Evolutionary conservation across 331 rosid species (phyloP), one percentile per base, ranked within the genome.

Genomic region (Ulmus americana): DNA sequence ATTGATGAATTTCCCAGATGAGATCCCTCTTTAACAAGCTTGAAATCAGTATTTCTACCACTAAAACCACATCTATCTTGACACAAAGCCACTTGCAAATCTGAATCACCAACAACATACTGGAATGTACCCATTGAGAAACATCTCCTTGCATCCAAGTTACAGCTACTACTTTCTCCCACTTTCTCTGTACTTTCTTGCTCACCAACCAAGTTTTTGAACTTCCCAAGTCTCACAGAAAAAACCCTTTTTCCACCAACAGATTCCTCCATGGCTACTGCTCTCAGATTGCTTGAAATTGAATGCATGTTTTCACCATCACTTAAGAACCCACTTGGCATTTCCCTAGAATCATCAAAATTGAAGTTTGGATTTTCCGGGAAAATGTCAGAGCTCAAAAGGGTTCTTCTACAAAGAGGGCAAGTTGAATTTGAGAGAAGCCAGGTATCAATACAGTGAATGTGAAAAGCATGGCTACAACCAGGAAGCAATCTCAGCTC

Each of bases 381-480:
- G 3, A 65, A 43, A 54, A 63, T 45, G 14, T 43, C 61, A 35
- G 80, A 55, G 39, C 55, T 59, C 15, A 76, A 66, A 56, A 85
- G 78, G 68, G 83, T 69, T 1, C 83, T 76, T 76, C 95, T 80
- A 61, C 97, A 92, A n/a, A 91, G 95, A 67, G 97, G 97, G 61
- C 97, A 91, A 13, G 97, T 88, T 10, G 88, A 83, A 39, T 83
- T 86, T 11, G 97, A 84, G 8, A 88, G 85, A n/a, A 92, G 96
- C 97, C 97, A 92, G 11, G 88, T 85, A 70, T 88, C 97, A 16
- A 92, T 84, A 58, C 97, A 92, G 44, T 69, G 69, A 45, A 78
- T 74, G 71, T 92, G 97, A 64, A 92, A 92, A 7, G 97, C 96
- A 73, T 92, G 97, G 40, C 91, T 73, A 64, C 97, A 92, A 3